Evolutionary conservation across 441 rosid species (phyloP).

Genomic region (Hura crepitans): DNA sequence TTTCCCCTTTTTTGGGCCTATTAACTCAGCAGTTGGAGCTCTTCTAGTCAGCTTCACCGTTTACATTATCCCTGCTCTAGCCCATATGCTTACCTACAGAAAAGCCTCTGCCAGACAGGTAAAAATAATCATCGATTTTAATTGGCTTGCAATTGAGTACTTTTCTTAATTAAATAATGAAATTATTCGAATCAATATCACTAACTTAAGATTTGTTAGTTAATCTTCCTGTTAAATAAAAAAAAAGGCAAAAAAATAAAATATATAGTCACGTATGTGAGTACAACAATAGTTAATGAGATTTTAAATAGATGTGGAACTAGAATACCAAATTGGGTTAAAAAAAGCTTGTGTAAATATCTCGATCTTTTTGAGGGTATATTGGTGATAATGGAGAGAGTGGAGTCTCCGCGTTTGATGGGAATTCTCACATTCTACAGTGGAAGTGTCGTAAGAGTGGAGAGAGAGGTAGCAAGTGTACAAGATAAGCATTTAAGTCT

Average conservation of each 20-base stretch:
- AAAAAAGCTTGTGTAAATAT: too few species aligned
- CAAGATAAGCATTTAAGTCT: slow-evolving; percentile 35
- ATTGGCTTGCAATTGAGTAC: too few species aligned
- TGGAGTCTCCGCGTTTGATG: too few species aligned
- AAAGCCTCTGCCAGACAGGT: slow-evolving; percentile 88
- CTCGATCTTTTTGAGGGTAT: slow-evolving; percentile 23
- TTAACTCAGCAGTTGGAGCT: slow-evolving; percentile 92
- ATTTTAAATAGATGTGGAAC: too few species aligned
- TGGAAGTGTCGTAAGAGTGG: too few species aligned
- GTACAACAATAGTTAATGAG: too few species aligned
- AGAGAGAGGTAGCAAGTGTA: slow-evolving; percentile 20
- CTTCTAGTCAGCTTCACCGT: slow-evolving; percentile 96
- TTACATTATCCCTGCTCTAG: slow-evolving; percentile 83
- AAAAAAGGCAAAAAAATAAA: too few species aligned
- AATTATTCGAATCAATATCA: background rate
- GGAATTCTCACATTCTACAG: too few species aligned
- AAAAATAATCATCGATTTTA: slow-evolving; percentile 14
- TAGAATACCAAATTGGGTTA: too few species aligned
- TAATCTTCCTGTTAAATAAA: too few species aligned
- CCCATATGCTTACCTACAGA: slow-evolving; percentile 92
- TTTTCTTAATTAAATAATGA: slow-evolving; percentile 10
- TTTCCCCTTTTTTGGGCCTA: slow-evolving; percentile 94
- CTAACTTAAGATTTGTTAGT: too few species aligned
- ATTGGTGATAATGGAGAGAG: slow-evolving; percentile 18
- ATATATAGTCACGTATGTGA: too few species aligned